Evolutionary conservation across 208 protist genomes (phyloP).

Genomic region (Acanthamoeba divionensis): DNA sequence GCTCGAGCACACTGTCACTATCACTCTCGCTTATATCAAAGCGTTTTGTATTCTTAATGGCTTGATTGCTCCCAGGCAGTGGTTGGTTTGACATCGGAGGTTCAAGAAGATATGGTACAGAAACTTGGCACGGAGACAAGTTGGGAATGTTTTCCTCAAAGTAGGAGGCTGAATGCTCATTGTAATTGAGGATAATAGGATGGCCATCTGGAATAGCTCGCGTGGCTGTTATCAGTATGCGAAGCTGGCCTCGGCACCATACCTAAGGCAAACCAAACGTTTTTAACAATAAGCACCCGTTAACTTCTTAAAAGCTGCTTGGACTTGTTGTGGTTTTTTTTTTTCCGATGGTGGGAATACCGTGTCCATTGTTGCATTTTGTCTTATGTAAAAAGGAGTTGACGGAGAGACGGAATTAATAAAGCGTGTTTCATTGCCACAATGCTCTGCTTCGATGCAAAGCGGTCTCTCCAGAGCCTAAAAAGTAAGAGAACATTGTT

Average conservation of each 20-base stretch:
- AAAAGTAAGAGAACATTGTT: background rate
- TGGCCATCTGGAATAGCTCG: background rate
- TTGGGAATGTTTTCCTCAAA: conserved; percentile 44
- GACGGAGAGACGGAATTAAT: conserved; percentile 35
- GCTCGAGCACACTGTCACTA: too few species aligned
- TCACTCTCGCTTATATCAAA: too few species aligned
- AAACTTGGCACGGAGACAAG: background rate
- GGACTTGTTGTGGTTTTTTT: too few species aligned
- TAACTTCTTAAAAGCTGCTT: too few species aligned
- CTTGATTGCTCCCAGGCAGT: too few species aligned
- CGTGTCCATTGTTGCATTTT: conserved; percentile 11
- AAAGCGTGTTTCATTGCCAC: conserved; percentile 19
- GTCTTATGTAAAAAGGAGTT: conserved; percentile 35
- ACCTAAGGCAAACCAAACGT: too few species aligned
- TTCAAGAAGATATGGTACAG: too few species aligned
- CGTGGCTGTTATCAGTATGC: background rate
- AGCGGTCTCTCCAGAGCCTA: background rate
- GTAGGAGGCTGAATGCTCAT: conserved; percentile 7
- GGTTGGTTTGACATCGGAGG: too few species aligned
- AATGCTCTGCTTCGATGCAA: conserved; percentile 1
- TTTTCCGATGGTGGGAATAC: too few species aligned
- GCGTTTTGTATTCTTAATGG: too few species aligned
- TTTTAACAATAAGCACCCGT: too few species aligned
- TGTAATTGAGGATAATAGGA: conserved; percentile 40
- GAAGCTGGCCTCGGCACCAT: background rate